Percentiles rank a stretch among this genome's conserved stretches.
phyloP scores from a whole-genome alignment of 768 basidiomycete species.

The Rhodotorula taiwanensis region DNA sequence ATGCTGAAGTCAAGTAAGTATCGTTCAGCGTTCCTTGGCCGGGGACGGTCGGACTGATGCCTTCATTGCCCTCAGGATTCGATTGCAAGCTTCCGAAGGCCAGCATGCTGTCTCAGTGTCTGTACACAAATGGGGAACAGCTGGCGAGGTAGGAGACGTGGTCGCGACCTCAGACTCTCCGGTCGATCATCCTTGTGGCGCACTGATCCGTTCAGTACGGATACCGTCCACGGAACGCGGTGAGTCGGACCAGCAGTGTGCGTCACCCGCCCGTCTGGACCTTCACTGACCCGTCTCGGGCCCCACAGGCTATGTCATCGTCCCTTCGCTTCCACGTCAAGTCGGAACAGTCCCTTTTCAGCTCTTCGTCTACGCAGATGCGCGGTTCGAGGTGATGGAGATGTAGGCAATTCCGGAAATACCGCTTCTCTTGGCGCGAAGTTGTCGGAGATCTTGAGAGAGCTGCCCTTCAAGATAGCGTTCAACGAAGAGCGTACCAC shows the following conservation, averaged over 20 bases:
- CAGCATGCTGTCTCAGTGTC: slow-evolving; percentile 51
- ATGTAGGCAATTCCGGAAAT: no score
- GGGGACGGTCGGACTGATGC: neutral
- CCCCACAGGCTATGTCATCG: slow-evolving; percentile 61
- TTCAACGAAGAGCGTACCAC: neutral
- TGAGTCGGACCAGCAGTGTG: neutral
- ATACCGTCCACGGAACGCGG: neutral
- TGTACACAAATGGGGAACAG: no score
- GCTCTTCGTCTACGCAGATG: slow-evolving; percentile 42
- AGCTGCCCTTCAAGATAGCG: neutral
- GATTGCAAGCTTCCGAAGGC: slow-evolving; percentile 57
- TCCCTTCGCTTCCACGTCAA: slow-evolving; percentile 67
- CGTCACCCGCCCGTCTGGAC: no score
- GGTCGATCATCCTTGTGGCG: slow-evolving; percentile 66
- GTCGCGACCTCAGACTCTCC: slow-evolving; percentile 72
- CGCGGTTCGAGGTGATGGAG: neutral
- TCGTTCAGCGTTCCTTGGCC: slow-evolving; percentile 38
- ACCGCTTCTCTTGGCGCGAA: no score
- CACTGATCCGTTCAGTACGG: slow-evolving; percentile 46
- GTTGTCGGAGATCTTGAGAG: no score
- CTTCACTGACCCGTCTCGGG: no score
- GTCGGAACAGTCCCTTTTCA: slow-evolving; percentile 57
- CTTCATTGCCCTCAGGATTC: slow-evolving; percentile 51
- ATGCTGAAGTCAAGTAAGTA: no score
- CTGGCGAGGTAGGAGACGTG: slow-evolving; percentile 43